Conservation (phyloP, 2,329 filamentous ascomycete genomes). For the Pseudocercospora macadamiae region DNA sequence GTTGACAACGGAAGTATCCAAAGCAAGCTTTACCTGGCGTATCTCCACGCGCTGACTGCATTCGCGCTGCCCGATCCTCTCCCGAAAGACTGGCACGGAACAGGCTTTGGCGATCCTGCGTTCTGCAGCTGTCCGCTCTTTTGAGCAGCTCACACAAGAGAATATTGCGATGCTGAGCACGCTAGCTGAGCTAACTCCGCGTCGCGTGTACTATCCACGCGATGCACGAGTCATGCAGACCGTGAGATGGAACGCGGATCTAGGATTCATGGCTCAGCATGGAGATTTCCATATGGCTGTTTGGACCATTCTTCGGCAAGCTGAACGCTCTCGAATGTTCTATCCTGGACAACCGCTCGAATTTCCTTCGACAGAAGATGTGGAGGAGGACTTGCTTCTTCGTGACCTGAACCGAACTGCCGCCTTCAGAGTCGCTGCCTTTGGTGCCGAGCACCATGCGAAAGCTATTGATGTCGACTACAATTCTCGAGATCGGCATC, state of each 20-base stretch:
- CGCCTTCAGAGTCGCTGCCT: constrained; percentile 35
- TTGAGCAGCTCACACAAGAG: constrained; percentile 25
- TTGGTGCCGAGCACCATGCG: constrained; percentile 38
- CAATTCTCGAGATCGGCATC: constrained; percentile 14
- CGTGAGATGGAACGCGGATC: constrained; percentile 45
- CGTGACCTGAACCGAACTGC: constrained; percentile 39
- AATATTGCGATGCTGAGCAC: constrained; percentile 16
- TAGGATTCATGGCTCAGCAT: constrained; percentile 48
- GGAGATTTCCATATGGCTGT: constrained; percentile 38
- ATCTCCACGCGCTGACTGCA: constrained; percentile 64
- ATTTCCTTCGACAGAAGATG: constrained; percentile 8
- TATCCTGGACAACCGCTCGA: constrained; percentile 12
- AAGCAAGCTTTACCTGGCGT: constrained; percentile 42
- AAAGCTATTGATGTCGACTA: constrained; percentile 32
- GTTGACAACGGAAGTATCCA: constrained; percentile 56
- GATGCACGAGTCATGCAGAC: constrained; percentile 48
- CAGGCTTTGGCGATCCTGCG: constrained; percentile 44
- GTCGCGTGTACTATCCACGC: constrained; percentile 49
- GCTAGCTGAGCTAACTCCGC: constrained; percentile 42
- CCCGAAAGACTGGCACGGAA: constrained; percentile 64
- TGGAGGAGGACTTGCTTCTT: constrained; percentile 26
- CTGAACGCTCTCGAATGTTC: constrained; percentile 19
- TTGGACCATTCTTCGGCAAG: constrained; percentile 32
- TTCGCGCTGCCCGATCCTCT: constrained; percentile 60
- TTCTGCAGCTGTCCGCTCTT: constrained; percentile 28